Evolutionary conservation across 2,329 filamentous ascomycete genomes (phyloP), one percentile per base, ranked within the genome.

Genomic region (Aspergillus fijiensis): DNA sequence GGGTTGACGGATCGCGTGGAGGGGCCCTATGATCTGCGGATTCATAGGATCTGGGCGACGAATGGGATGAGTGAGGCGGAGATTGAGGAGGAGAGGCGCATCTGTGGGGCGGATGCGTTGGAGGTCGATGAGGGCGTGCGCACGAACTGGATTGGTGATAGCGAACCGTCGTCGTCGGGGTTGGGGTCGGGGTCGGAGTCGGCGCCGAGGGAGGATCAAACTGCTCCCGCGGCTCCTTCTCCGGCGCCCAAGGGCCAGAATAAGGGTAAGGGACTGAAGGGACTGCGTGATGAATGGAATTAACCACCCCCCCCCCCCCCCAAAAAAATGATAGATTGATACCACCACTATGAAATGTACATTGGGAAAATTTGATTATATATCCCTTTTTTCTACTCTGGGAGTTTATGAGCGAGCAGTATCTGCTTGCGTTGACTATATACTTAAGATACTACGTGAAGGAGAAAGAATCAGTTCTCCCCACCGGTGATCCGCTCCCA

Each of bases 31-130:
- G 90, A 96, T 75, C 80, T 99, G 45, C 89, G 87, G 62, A 88
- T 99, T 56, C 89, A 93, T 71, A 85, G 87, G 62, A 87, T 97
- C 19, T 99, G 94, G 92, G 93, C 94, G 0, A 96, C 93, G 0
- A 97, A 97, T 72, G 80, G 85, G n/a, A 74, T 76, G 67, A 74
- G 72, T 21, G 75, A 72, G 66, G 72, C 64, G 19, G 76, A 78
- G 57, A 65, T 75, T 52, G 74, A 77, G 42, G 77, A 79, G 58
- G 77, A 79, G 63, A 70, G 68, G 35, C 69, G 68, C 19, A 77
- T 79, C 50, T 79, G 77, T 55, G 76, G 77, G 35, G 60, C 66
- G 1, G 69, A 77, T 66, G 76, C 76, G 9, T 63, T 78, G 59
- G 70, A 71, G 14, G 62, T 76, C 35, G 73, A 77, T 60, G 71